phyloP scores from a whole-genome alignment of 306 rosid genomes.

The Dryas alaskensis region DNA sequence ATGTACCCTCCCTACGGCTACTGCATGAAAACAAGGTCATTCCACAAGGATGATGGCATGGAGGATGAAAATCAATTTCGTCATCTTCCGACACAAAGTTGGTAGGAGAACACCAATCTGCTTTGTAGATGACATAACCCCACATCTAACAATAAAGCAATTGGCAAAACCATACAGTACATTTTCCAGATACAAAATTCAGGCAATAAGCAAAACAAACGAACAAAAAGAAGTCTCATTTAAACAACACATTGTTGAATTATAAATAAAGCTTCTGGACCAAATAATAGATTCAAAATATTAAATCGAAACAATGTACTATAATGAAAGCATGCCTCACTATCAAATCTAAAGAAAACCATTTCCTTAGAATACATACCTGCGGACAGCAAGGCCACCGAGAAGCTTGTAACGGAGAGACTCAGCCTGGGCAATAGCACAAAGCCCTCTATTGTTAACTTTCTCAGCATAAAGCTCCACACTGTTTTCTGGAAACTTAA shows the following conservation, averaged over 20 bases:
- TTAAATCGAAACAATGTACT: neutral
- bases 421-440: slow-evolving; percentile 68
- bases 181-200: neutral
- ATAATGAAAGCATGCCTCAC: neutral
- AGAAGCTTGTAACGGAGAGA: slow-evolving; percentile 76
- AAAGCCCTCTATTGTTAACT: slow-evolving; percentile 67
- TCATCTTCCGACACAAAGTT: slow-evolving; percentile 42
- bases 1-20: slow-evolving; percentile 6
- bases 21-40: slow-evolving; percentile 15
- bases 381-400: slow-evolving; percentile 70
- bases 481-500: slow-evolving; percentile 67
- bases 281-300: neutral
- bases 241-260: neutral
- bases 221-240: neutral
- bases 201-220: neutral
- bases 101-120: slow-evolving; percentile 40
- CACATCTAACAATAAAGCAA: slow-evolving; percentile 1
- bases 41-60: slow-evolving; percentile 12
- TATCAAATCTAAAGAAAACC: neutral
- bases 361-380: slow-evolving; percentile 24
- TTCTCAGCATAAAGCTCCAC: slow-evolving; percentile 86
- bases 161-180: neutral
- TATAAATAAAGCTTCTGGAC: neutral
- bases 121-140: slow-evolving; percentile 56
- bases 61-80: slow-evolving; percentile 3